Percentiles rank a stretch among this genome's conserved stretches.
Evolutionary conservation across 768 basidiomycete species (phyloP).

Genomic region (Leccinum olivaceopallidum): DNA sequence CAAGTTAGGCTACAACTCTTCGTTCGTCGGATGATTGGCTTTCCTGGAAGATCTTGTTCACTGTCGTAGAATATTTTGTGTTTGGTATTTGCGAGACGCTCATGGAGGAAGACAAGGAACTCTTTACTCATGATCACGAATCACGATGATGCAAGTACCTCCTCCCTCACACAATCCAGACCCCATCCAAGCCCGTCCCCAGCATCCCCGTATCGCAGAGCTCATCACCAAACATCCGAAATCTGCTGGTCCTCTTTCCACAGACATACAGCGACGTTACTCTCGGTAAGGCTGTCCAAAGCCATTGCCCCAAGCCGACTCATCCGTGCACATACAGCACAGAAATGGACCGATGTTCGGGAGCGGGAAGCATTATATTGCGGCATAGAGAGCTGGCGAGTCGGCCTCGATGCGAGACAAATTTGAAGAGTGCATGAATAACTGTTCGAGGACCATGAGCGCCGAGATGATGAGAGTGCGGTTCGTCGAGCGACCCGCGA

Average conservation of each 20-base stretch:
- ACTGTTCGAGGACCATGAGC: too few relatives aligned
- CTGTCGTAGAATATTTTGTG: constrained; percentile 49
- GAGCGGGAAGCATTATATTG: too few relatives aligned
- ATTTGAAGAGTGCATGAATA: too few relatives aligned
- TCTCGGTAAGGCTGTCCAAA: constrained; percentile 43
- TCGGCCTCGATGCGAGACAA: too few relatives aligned
- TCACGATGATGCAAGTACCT: constrained; percentile 10
- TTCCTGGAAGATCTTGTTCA: constrained; percentile 51
- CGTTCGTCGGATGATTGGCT: not conserved
- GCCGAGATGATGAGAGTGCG: too few relatives aligned
- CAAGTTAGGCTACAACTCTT: too few relatives aligned
- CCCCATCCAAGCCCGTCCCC: constrained; percentile 7
- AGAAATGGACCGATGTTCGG: constrained; percentile 68
- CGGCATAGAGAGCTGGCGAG: too few relatives aligned
- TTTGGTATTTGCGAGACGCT: constrained; percentile 24
- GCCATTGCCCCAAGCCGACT: not conserved
- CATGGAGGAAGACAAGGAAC: constrained; percentile 15
- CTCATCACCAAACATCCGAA: constrained; percentile 62
- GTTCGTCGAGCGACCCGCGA: too few relatives aligned
- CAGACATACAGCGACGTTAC: constrained; percentile 77
- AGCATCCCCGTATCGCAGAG: constrained; percentile 49
- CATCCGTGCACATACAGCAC: constrained; percentile 44
- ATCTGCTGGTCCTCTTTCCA: constrained; percentile 57
- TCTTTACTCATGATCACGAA: not conserved
- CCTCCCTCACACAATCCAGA: too few relatives aligned